Evolutionary conservation across 805 yeast genomes (phyloP), one percentile per base, ranked within the genome.

Genomic region (Candida ortonii): DNA sequence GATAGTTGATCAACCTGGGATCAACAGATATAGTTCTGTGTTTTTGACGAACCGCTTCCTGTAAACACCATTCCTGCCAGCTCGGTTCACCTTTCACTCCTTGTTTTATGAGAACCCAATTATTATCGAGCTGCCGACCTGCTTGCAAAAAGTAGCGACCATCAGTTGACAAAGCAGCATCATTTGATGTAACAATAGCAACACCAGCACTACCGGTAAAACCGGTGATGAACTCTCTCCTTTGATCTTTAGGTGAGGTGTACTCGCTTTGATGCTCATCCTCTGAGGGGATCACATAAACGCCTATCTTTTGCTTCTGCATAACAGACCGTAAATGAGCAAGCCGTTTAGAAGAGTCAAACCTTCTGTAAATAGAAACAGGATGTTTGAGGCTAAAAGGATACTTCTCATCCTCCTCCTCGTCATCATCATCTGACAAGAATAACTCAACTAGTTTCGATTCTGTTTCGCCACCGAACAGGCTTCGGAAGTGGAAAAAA

Each of bases 131-230:
- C 62, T 93, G 93, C 38, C 80, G 76, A 15, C 73, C 76, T 1
- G 97, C 97, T 62, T 93, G 98, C 39, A 85, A 67, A 59, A 87
- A 93, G 64, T 93, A 93, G 46, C 98, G 71, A 2, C 97, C 97
- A 61, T 93, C 98, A 0, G 98, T 93, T 7, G 95, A 78, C 32
- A 93, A 63, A 0, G 83, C 84, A 10, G 96, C 94, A 29, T 76
- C 73, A 19, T 62, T 60, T 25, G 68, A 49, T 6, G 95, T 80
- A 13, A 90, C 71, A n/a, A 93, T 72, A 1, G 96, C 97, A 15
- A 86, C 66, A 16, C 97, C 98, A 2, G 97, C 95, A 30, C 90
- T 80, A 1, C 97, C 98, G 9, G 90, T 82, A 62, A 90, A 90
- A 0, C 88, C 97, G 6, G 89, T 73, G 17, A 90, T 82, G 50